Percentiles rank a stretch among this genome's conserved stretches.
Conservation (phyloP, 2,329 filamentous ascomycete genomes). For the Biscogniauxia sp. region DNA sequence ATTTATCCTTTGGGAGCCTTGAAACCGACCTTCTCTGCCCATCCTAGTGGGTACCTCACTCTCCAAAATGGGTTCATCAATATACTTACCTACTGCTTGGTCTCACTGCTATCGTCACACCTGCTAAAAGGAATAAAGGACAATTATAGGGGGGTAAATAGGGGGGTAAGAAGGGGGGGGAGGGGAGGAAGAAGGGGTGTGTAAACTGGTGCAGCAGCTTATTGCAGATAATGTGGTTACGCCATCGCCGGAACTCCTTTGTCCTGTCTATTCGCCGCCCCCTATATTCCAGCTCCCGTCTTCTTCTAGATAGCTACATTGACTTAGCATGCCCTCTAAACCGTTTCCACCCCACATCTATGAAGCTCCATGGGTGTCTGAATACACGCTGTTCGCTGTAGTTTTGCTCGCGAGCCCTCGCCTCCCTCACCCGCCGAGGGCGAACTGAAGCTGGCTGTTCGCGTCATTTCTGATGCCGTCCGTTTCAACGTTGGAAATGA, state of each 20-base stretch:
- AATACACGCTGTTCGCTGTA: slow-evolving; percentile 39
- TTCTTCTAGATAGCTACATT: background rate
- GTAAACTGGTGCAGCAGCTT: background rate
- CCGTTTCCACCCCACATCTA: slow-evolving; percentile 37
- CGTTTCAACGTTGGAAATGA: slow-evolving; percentile 46
- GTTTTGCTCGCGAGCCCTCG: slow-evolving; percentile 36
- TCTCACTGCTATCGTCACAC: background rate
- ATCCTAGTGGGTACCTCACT: too few species aligned
- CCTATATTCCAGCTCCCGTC: background rate
- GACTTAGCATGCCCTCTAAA: slow-evolving; percentile 30
- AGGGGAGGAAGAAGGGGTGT: too few species aligned
- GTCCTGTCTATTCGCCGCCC: background rate
- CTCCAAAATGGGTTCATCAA: background rate
- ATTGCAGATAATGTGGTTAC: background rate
- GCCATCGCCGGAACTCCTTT: background rate
- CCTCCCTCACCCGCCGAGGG: slow-evolving; percentile 28
- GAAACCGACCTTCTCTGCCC: background rate
- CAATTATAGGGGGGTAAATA: too few species aligned
- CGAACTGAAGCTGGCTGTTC: slow-evolving; percentile 45
- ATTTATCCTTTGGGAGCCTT: background rate
- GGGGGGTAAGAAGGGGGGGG: background rate
- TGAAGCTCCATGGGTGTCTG: slow-evolving; percentile 40
- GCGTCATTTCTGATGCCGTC: slow-evolving; percentile 51
- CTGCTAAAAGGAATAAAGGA: background rate
- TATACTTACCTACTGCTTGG: background rate